Percentiles rank a stretch among this genome's conserved stretches.
phyloP scores from a whole-genome alignment of 306 rosid species.

The Fragaria vesca region DNA sequence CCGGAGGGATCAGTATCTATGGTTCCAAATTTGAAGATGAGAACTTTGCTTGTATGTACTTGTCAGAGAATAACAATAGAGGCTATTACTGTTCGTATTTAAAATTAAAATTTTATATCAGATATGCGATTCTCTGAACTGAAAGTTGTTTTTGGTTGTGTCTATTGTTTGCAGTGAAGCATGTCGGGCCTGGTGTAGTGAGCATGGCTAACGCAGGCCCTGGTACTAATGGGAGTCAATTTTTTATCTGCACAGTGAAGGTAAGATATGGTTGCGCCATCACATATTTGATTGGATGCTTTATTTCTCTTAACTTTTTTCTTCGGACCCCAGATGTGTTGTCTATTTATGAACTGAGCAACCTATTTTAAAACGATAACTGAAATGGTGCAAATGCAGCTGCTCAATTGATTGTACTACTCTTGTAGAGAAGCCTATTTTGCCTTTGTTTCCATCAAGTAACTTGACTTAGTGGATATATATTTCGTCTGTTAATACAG shows the following conservation, averaged over 20 bases:
- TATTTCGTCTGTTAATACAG: not conserved
- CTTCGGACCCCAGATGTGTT: not conserved
- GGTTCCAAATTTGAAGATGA: constrained; percentile 81
- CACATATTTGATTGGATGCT: not conserved
- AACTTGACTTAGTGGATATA: not conserved
- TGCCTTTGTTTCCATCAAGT: not conserved
- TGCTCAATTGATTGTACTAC: not conserved
- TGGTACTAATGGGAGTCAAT: constrained; percentile 85
- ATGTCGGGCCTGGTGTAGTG: constrained; percentile 86
- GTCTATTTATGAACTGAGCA: not conserved
- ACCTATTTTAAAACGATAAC: not conserved
- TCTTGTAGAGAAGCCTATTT: not conserved
- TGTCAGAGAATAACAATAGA: not conserved
- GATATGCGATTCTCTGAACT: not conserved
- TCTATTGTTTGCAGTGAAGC: constrained; percentile 68
- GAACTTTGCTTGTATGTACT: constrained; percentile 64
- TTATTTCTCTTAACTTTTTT: not conserved
- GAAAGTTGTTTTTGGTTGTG: not conserved
- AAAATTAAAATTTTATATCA: not conserved
- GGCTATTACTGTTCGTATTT: too few species aligned
- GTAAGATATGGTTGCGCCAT: constrained; percentile 39
- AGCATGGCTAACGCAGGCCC: constrained; percentile 99
- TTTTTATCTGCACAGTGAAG: constrained; percentile 85
- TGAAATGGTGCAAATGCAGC: constrained; percentile 3
- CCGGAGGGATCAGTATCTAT: constrained; percentile 87